Percentiles rank a stretch among this genome's conserved stretches.
Evolutionary conservation across 768 basidiomycete species (phyloP).

Genomic region (Steccherinum ochraceum): DNA sequence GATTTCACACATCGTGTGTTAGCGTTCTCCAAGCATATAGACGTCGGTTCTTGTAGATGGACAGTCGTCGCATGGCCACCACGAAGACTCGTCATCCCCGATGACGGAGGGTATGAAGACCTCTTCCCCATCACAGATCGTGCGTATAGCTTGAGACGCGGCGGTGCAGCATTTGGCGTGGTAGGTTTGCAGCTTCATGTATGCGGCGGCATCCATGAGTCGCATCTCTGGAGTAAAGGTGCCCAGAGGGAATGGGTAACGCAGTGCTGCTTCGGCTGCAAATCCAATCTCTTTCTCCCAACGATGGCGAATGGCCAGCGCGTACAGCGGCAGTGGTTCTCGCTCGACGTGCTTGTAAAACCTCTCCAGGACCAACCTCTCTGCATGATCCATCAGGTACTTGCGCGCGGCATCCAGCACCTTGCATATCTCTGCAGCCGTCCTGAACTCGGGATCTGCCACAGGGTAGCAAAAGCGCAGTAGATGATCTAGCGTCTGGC

Average conservation of each 20-base stretch:
- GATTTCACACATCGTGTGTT: too few species aligned
- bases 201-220: background rate
- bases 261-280: background rate
- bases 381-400: constrained; percentile 15
- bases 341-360: background rate
- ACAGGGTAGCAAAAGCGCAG: constrained; percentile 13
- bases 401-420: constrained; percentile 15
- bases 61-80: too few species aligned
- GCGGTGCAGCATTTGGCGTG: too few species aligned
- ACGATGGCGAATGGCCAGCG: background rate
- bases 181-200: background rate
- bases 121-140: too few species aligned
- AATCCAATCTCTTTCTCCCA: background rate
- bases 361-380: constrained; percentile 2
- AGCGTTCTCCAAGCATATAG: too few species aligned
- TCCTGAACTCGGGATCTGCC: background rate
- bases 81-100: too few species aligned
- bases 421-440: background rate
- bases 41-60: too few species aligned
- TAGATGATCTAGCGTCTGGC: constrained; percentile 7
- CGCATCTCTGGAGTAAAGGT: background rate
- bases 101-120: too few species aligned
- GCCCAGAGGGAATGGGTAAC: constrained; percentile 1
- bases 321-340: background rate
- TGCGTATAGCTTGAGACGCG: too few species aligned